A percentile compares a stretch with the other conserved stretches of the same genome.
These are phyloP conservation scores for Colletotrichum orchidophilum DNA, from an alignment of 2,329 filamentous ascomycete species.

Conservation along the genomic window DNA sequence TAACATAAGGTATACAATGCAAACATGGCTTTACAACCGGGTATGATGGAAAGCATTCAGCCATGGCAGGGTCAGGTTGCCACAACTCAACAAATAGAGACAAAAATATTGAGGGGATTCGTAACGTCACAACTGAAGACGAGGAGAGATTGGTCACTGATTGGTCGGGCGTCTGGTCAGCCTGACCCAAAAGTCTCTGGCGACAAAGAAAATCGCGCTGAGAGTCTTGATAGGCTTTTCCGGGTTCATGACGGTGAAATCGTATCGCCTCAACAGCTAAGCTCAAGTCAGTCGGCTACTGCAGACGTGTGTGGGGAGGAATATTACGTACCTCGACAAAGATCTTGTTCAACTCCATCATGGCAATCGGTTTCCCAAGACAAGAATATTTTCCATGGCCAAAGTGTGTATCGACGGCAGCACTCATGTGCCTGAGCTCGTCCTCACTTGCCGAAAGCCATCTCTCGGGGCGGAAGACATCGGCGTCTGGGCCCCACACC, in stretches of 20 bases:
- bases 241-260: conserved; percentile 46
- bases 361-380: conserved; percentile 56
- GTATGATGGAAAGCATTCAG: too few species aligned
- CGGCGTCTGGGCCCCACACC: conserved; percentile 66
- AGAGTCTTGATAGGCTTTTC: conserved; percentile 43
- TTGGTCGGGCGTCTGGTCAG: conserved; percentile 34
- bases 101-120: not conserved
- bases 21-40: too few species aligned
- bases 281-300: not conserved
- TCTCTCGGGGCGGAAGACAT: conserved; percentile 64
- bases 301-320: too few species aligned
- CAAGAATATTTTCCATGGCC: conserved; percentile 56
- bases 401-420: conserved; percentile 54
- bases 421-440: conserved; percentile 45
- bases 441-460: conserved; percentile 55
- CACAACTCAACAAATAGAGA: too few species aligned
- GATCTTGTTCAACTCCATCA: conserved; percentile 59
- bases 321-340: conserved; percentile 53
- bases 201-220: conserved; percentile 46
- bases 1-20: too few species aligned
- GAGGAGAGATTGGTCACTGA: too few species aligned
- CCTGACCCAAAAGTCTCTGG: conserved; percentile 47
- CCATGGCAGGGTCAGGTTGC: too few species aligned
- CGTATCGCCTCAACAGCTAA: conserved; percentile 40
- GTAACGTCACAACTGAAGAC: not conserved